Evolutionary conservation across 768 basidiomycete genomes (phyloP), one percentile per base, ranked within the genome.

Genomic region (Boletales sp.): DNA sequence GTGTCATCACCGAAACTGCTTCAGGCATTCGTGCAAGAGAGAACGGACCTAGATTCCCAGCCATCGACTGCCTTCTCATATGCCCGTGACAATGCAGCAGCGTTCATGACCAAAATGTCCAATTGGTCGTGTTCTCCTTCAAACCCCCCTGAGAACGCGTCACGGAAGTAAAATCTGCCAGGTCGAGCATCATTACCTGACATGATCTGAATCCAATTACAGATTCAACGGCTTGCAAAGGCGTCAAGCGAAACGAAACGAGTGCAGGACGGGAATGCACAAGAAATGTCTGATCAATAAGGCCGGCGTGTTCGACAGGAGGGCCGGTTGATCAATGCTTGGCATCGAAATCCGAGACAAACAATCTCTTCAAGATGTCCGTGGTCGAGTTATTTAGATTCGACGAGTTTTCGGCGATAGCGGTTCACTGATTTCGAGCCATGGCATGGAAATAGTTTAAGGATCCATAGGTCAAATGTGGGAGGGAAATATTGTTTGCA

Each of bases 1-100:
- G 17, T 1, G 6, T 15, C 1, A 39, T 1, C 18, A 5, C 2
- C 34, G 15, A 34, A 27, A 27, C 4, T 27, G 27, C 24, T 27
- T 27, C 24, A 27, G 24, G 5, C 24, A 27, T 27, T 27, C 24
- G 7, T 27, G 24, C 24, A 3, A 17, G 5, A 14, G 8, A 8
- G 3, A 43, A 58, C 69, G 5, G 43, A 79, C 80, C 53, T 61
- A 9, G 60, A 43, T 50, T 81, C 79, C 75, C 74, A 81, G 8
- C 75, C 79, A 58, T 80, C 73, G 0, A 45, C 32, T 0, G 73
- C 74, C 9, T 53, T 39, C 8, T 59, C 34, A 30, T 68, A 70
- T 9, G n/a, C 43, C 2, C 0, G 0, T 0, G 18, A 2, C 0
- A 44, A 19, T 2, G 72, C 46, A 0, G 53, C 75, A 0, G 78